Base-by-base conservation (phyloP, 805 yeast genomes). In the Candida maris region DNA sequence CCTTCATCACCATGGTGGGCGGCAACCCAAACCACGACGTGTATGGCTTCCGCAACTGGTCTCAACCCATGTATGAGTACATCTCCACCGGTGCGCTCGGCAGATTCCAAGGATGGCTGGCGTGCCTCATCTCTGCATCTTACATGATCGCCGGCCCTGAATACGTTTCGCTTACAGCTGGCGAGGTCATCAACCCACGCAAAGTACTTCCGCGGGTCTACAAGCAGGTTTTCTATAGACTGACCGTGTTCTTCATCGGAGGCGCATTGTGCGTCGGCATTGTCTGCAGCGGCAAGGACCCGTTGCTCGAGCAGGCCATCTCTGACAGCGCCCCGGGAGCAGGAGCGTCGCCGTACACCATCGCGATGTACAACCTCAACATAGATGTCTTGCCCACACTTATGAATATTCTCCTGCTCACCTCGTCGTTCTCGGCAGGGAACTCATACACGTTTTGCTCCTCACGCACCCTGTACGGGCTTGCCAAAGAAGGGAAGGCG, bases 351-450 rank as follows among this genome's bases (percentile, higher is more conserved):
- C 91, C 95, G 1, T 84, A 80, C 52, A 91, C 84, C 35, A 75
- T 85, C 48, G 91, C 88, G 6, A 84, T 86, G 81, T 59, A 64
- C 29, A 72, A 71, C 41, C 62, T 84, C 50, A 72, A 75, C 2
- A 81, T 86, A 40, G 72, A 65, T 24, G 77, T 71, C 0, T 67
- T 85, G 28, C 91, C 93, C 20, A 75, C 79, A 51, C 66, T 86
- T 38, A 84, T 86, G 43, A 86, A 86, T 56, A 91, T 79, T 3
- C 77, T 83, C 24, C 67, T 86, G 32, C 67, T 86, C 37, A 67
- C 84, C 12, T 72, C 87, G 5, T 85, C 88, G 0, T 79, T 84
- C 44, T 78, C 87, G 20, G 87, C 94, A 1, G 95, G 93, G 30
- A 85, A 85, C 61, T 81, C 89, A 5, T 80, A 79, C 55, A 73